Percentiles rank a stretch among this genome's conserved stretches.
phyloP scores from a whole-genome alignment of 768 basidiomycete species.

The Boletus tomentosulus region DNA sequence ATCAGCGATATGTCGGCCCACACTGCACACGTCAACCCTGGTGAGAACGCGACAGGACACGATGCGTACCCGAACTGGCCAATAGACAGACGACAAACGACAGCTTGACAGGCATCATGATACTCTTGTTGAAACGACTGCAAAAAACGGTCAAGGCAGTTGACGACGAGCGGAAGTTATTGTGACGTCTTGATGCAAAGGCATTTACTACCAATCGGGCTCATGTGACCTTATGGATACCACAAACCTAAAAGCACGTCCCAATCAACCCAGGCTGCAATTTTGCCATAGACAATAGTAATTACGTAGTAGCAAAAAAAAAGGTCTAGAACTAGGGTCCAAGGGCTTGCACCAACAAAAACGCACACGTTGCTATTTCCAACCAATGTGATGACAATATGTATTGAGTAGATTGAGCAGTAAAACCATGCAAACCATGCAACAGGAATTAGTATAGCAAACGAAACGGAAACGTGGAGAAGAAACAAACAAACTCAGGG shows the following conservation, averaged over 20 bases:
- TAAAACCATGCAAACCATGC: slow-evolving; percentile 19
- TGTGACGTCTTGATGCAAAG: neutral
- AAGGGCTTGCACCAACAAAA: too few relatives aligned
- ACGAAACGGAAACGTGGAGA: neutral
- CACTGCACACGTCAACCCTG: neutral
- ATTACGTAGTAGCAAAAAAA: neutral
- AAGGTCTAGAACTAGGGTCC: neutral
- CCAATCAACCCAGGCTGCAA: too few relatives aligned
- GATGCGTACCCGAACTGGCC: neutral
- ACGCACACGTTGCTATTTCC: slow-evolving; percentile 11
- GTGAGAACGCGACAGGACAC: neutral
- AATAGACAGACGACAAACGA: slow-evolving; percentile 6
- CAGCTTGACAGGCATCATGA: neutral
- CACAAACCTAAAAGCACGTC: too few relatives aligned
- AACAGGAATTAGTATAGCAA: slow-evolving; percentile 19
- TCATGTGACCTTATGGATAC: too few relatives aligned
- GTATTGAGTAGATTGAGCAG: slow-evolving; percentile 27
- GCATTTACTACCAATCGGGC: too few relatives aligned
- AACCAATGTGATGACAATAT: slow-evolving; percentile 16
- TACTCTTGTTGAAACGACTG: too few relatives aligned
- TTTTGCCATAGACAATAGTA: neutral
- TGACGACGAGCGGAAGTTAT: too few relatives aligned
- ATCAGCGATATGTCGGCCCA: slow-evolving; percentile 34
- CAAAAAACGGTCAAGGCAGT: too few relatives aligned
- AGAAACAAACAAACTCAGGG: too few relatives aligned